Evolutionary conservation across 106 monocot genomes (phyloP).

Genomic region (Dendrobium catenatum): DNA sequence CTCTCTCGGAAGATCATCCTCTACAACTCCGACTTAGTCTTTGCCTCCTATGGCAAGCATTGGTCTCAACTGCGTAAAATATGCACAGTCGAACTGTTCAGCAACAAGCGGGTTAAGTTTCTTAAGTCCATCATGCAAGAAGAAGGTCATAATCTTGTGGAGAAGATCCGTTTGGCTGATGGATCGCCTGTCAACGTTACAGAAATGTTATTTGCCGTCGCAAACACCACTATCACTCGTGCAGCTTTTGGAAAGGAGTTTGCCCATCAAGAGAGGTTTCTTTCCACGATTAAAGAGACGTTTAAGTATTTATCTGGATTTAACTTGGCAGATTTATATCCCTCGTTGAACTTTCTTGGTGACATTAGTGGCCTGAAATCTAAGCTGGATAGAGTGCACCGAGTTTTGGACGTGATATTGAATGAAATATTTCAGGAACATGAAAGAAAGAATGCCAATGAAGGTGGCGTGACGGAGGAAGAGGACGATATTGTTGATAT

Average conservation of each 20-base stretch:
- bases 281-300: neutral
- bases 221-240: neutral
- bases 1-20: neutral
- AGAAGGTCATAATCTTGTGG: neutral
- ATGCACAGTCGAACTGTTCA: constrained; percentile 4
- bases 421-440: constrained; percentile 13
- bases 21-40: constrained; percentile 8
- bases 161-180: neutral
- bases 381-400: neutral
- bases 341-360: neutral
- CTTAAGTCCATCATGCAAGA: neutral
- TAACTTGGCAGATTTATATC: neutral
- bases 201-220: neutral
- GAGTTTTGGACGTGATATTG: neutral
- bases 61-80: constrained; percentile 11
- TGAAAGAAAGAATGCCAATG: neutral
- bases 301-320: neutral
- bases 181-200: constrained; percentile 4
- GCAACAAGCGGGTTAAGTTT: neutral
- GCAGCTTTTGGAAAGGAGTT: constrained; percentile 3
- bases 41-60: constrained; percentile 1
- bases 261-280: neutral
- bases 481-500: constrained; percentile 10
- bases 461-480: neutral
- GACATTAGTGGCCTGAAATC: neutral